These are phyloP conservation scores for Skeletonema grethae DNA, from an alignment of 108 stramenopile species.

Conservation along the genomic window DNA sequence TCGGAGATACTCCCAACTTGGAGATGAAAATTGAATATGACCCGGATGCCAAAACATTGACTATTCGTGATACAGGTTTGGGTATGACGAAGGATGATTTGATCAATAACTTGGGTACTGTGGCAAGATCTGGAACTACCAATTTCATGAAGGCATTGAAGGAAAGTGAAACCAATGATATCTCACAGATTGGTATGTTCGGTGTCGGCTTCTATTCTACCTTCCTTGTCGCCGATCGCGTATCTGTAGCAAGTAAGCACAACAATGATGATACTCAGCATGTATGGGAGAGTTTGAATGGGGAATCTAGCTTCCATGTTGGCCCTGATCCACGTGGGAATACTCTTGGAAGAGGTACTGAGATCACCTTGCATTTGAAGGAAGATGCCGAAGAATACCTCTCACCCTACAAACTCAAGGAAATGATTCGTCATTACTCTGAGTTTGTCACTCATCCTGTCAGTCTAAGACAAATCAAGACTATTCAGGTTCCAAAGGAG, in stretches of 20 bases:
- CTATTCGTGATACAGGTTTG: slow-evolving; percentile 94
- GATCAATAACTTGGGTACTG: slow-evolving; percentile 97
- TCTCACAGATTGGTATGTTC: slow-evolving; percentile 97
- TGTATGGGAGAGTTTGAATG: slow-evolving; percentile 96
- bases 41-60: slow-evolving; percentile 88
- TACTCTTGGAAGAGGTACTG: slow-evolving; percentile 97
- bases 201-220: slow-evolving; percentile 99
- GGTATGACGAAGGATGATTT: slow-evolving; percentile 98
- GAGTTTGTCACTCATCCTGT: slow-evolving; percentile 99
- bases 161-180: slow-evolving; percentile 74
- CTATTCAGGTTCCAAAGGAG: slow-evolving; percentile 77
- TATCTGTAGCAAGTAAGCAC: slow-evolving; percentile 95
- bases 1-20: slow-evolving; percentile 81
- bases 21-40: slow-evolving; percentile 93
- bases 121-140: slow-evolving; percentile 98
- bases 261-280: slow-evolving; percentile 89
- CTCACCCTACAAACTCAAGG: slow-evolving; percentile 71
- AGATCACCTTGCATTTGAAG: slow-evolving; percentile 98
- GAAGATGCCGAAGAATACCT: slow-evolving; percentile 92
- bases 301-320: slow-evolving; percentile 88
- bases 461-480: slow-evolving; percentile 78
- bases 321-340: slow-evolving; percentile 95
- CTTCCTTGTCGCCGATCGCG: slow-evolving; percentile 92
- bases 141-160: slow-evolving; percentile 96
- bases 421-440: slow-evolving; percentile 93